Percentiles rank a stretch among this genome's conserved stretches.
Evolutionary conservation across 805 yeast genomes (phyloP).

Genomic region (Pachysolen tannophilus): DNA sequence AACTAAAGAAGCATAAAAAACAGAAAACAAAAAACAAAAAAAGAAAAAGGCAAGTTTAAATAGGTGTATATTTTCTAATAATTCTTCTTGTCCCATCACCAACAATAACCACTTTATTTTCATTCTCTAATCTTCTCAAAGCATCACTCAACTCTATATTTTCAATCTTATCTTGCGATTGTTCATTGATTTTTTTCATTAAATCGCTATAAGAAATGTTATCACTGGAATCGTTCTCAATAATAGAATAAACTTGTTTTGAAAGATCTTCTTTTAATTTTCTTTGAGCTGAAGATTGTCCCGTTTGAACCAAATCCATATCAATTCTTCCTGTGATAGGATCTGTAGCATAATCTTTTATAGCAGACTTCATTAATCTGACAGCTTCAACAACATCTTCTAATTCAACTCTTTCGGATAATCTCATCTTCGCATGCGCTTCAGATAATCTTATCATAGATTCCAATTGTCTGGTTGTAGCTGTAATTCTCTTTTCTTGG

Average conservation of each 20-base stretch:
- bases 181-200: conserved; percentile 56
- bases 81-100: conserved; percentile 71
- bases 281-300: conserved; percentile 84
- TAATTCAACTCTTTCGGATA: conserved; percentile 61
- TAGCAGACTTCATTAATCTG: conserved; percentile 84
- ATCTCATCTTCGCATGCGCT: conserved; percentile 96
- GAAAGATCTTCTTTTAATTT: conserved; percentile 65
- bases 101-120: conserved; percentile 56
- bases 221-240: conserved; percentile 41
- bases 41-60: too few species aligned
- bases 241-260: conserved; percentile 46
- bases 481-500: conserved; percentile 87
- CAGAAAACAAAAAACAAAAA: too few species aligned
- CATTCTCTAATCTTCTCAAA: conserved; percentile 59
- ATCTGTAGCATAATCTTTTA: conserved; percentile 97
- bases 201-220: conserved; percentile 53
- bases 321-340: conserved; percentile 95
- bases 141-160: conserved; percentile 63
- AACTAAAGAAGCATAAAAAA: too few species aligned
- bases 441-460: conserved; percentile 91
- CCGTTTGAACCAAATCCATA: conserved; percentile 95
- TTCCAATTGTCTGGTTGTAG: conserved; percentile 95
- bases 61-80: conserved; percentile 20
- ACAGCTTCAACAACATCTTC: conserved; percentile 91
- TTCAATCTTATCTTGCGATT: conserved; percentile 56